Evolutionary conservation across 345 rosid species (phyloP).

Genomic region (Euphorbia pulcherrima): DNA sequence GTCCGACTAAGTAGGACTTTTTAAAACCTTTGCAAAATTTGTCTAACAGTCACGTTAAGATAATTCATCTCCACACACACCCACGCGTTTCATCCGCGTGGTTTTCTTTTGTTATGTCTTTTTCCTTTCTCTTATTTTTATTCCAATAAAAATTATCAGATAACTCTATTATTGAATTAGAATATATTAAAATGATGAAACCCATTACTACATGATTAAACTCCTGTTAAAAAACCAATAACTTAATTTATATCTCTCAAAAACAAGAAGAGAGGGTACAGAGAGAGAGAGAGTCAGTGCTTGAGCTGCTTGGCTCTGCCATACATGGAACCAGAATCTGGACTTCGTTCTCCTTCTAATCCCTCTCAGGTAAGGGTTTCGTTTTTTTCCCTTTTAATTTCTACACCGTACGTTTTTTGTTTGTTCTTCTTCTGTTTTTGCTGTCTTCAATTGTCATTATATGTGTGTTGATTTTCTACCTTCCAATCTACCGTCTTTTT

Average conservation of each 20-base stretch:
- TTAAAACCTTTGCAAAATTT: too few species aligned
- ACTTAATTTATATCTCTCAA: not conserved
- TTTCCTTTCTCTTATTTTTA: too few species aligned
- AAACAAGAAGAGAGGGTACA: not conserved
- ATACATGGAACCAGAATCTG: constrained; percentile 47
- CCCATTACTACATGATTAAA: too few species aligned
- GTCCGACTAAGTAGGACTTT: too few species aligned
- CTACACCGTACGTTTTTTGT: not conserved
- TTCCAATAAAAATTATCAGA: too few species aligned
- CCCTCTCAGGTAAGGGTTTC: constrained; percentile 36
- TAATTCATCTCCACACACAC: too few species aligned
- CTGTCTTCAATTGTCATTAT: not conserved
- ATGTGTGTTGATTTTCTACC: not conserved
- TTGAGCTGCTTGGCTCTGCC: constrained; percentile 6
- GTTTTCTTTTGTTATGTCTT: too few species aligned
- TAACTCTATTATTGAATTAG: too few species aligned
- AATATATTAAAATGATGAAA: too few species aligned
- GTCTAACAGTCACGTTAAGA: too few species aligned
- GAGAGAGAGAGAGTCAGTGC: not conserved
- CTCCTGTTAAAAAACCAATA: too few species aligned
- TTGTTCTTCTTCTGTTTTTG: not conserved
- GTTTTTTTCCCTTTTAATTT: not conserved
- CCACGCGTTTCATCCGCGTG: too few species aligned
- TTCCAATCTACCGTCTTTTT: not conserved
- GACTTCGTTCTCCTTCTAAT: constrained; percentile 32